Evolutionary conservation across 2,329 filamentous ascomycete genomes (phyloP), one percentile per base, ranked within the genome.

Genomic region (Fusarium camptoceras): DNA sequence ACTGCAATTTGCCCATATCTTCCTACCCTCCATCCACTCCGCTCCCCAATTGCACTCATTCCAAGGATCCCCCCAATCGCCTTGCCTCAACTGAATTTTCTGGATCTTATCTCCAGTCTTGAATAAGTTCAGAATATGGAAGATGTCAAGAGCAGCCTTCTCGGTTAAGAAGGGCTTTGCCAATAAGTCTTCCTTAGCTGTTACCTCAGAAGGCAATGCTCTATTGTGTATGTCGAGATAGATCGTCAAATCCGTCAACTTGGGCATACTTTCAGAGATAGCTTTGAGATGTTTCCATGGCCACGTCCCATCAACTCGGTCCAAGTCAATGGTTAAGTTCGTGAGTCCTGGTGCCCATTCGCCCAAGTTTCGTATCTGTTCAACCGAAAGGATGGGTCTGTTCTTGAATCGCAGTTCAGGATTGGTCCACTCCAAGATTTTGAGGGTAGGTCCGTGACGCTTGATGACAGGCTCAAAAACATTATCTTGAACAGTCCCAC

Each of bases 371-470:
- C 10, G 42, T 1, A 71, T 34, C 16, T 71, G 68, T 6, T 46
- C 11, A 0, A 30, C 27, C 1, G 59, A 61, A 6, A 64, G 14
- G 2, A 27, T 44, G 4, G 66, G 47, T 8, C 63, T 66, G 3
- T 42, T 50, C 1, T 44, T 14, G 5, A 9, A 20, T 5, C 9
- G 25, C 3, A 22, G 1, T 22, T 70, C 66, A 3, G 37, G 7
- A 16, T 55, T 70, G 5, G 59, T 68, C 68, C 66, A 71, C 10
- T 59, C 43, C 43, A 1, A 71, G 41, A 5, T 61, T 2, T 31
- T 49, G 12, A 71, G 37, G 1, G 59, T 48, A 1, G 49, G 2
- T 8, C 63, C 68, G 6, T 71, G 68, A 11, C 61, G 34, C 18
- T 25, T 47, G 9, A 70, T 14, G 3, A 68, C n/a, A 9, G 20